Base-by-base conservation (phyloP, 1,284 basidiomycete species). In the Singerocomus rubriflavus region DNA sequence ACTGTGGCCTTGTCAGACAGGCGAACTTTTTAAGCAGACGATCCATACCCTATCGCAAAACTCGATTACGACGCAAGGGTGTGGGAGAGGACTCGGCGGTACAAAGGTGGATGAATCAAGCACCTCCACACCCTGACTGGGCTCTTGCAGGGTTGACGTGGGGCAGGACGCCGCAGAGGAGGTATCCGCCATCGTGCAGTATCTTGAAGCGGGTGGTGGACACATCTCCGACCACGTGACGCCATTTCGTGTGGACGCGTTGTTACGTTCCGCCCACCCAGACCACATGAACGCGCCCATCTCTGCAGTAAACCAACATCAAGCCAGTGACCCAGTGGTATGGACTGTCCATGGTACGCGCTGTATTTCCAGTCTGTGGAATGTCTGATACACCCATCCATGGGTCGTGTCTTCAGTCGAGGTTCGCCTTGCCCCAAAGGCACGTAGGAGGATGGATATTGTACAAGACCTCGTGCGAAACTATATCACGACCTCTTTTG, bases 41-140 rank as follows among this genome's bases (percentile, higher is more conserved):
- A 37, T 16, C 59, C 85, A 65, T 67, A 93, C 88, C 73, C 89
- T 76, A 65, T 93, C 88, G 65, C 91, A 94, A 64, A 91, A 94
- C 69, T 93, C 91, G 55, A 96, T 88, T 7, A 73, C 74, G 30
- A 88, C 68, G 32, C 76, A 78, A 7, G 79, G 74, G 12, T 68
- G 58, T 0, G 74, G 69, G 27, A 76, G 62, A 16, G 73, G 67
- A 10, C 64, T 65, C 2, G 88, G 88, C 40, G 80, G 77, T 7
- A 78, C 67, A 64, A 91, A 89, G 0, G 80, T 81, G 0, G 76
- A 65, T 0, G 77, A 71, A 57, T 86, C 77, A 60, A 34, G 67
- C 62, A 43, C 44, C 1, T 45, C 21, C 21, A 4, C 21, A 21
- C 21, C 38, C 13, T 45, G 43, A 10, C 35, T 53, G 32, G 30